Percentiles rank a stretch among this genome's conserved stretches.
phyloP scores from a whole-genome alignment of 208 protist species.

The Crithidia acanthocephali region DNA sequence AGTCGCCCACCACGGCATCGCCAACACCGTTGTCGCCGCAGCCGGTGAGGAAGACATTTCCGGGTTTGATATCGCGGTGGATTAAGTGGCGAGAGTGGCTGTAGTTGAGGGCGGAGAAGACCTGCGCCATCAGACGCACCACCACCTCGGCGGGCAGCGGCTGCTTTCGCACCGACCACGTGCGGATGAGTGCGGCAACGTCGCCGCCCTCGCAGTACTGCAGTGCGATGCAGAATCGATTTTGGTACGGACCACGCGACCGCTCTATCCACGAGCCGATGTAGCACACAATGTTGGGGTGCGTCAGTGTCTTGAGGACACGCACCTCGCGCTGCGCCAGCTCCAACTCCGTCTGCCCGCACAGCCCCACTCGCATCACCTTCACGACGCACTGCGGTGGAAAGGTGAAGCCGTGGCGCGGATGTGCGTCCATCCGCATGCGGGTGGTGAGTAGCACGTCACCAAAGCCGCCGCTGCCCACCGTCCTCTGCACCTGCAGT shows the following conservation, averaged over 20 bases:
- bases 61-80: slow-evolving; percentile 94
- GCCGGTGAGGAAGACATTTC: slow-evolving; percentile 80
- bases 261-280: slow-evolving; percentile 80
- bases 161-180: slow-evolving; percentile 21
- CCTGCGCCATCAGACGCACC: slow-evolving; percentile 77
- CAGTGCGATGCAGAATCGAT: slow-evolving; percentile 87
- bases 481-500: slow-evolving; percentile 49
- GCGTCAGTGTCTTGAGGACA: slow-evolving; percentile 54
- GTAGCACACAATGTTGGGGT: slow-evolving; percentile 82
- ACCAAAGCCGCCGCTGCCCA: slow-evolving; percentile 66
- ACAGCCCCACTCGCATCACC: slow-evolving; percentile 64
- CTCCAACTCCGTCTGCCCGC: slow-evolving; percentile 35
- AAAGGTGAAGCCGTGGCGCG: slow-evolving; percentile 40
- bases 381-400: slow-evolving; percentile 75
- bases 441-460: slow-evolving; percentile 53
- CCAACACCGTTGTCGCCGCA: slow-evolving; percentile 17
- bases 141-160: slow-evolving; percentile 53
- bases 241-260: slow-evolving; percentile 38
- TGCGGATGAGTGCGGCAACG: slow-evolving; percentile 67
- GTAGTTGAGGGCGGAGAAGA: slow-evolving; percentile 89
- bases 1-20: slow-evolving; percentile 85
- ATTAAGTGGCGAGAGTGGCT: slow-evolving; percentile 82
- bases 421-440: slow-evolving; percentile 9
- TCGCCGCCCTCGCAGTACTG: slow-evolving; percentile 84
- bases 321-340: slow-evolving; percentile 60